Conservation (phyloP, 1,139 yeast species). For the Scheffersomyces lignicola region DNA sequence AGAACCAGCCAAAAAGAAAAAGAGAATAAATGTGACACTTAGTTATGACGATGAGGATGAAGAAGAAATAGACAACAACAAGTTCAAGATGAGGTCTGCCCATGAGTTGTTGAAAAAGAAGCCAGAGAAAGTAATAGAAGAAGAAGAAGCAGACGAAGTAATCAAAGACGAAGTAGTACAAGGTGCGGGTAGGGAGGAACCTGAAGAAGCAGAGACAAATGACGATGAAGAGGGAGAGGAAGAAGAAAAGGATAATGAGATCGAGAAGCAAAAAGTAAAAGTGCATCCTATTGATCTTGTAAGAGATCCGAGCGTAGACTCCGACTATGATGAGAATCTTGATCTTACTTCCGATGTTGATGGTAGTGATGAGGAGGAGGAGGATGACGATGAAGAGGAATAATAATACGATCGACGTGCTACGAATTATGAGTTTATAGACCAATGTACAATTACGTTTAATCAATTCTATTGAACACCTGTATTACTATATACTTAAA, state of each 20-base stretch:
- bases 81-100: slow-evolving; percentile 49
- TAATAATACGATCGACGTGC: slow-evolving; percentile 4
- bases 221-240: slow-evolving; percentile 11
- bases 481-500: too few species aligned
- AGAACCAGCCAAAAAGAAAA: slow-evolving; percentile 16
- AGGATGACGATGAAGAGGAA: slow-evolving; percentile 2
- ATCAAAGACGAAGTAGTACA: too few species aligned
- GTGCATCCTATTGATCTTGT: slow-evolving; percentile 2
- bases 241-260: slow-evolving; percentile 9
- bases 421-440: too few species aligned
- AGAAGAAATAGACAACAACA: slow-evolving; percentile 25
- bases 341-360: slow-evolving; percentile 17
- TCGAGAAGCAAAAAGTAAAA: slow-evolving; percentile 9
- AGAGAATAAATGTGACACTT: slow-evolving; percentile 19
- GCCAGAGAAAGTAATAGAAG: slow-evolving; percentile 4
- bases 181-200: too few species aligned
- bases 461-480: too few species aligned
- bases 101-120: slow-evolving; percentile 36
- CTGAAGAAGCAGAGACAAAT: slow-evolving; percentile 7
- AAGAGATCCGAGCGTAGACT: slow-evolving; percentile 26
- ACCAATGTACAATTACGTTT: too few species aligned
- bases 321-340: slow-evolving; percentile 28
- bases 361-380: slow-evolving; percentile 1
- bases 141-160: slow-evolving; percentile 4
- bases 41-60: slow-evolving; percentile 27